Percentiles rank a stretch among this genome's conserved stretches.
Evolutionary conservation across 768 basidiomycete species (phyloP).

Genomic region (Vararia minispora): DNA sequence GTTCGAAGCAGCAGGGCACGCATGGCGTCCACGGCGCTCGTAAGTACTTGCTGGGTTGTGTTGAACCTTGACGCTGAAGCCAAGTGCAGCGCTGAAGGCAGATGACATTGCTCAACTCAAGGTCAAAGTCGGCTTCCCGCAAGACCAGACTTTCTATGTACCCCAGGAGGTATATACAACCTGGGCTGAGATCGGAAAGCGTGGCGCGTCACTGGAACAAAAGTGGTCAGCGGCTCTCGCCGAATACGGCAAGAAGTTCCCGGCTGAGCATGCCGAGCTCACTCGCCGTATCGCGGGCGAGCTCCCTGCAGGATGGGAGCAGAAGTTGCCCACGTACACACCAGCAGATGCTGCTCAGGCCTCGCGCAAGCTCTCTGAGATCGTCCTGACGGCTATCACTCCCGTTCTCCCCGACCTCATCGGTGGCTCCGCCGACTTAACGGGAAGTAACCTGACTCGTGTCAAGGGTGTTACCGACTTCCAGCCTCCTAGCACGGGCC

Average conservation of each 20-base stretch:
- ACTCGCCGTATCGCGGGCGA: constrained; percentile 73
- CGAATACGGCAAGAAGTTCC: constrained; percentile 67
- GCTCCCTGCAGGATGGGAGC: constrained; percentile 83
- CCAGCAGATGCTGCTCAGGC: constrained; percentile 76
- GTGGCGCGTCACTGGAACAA: constrained; percentile 63
- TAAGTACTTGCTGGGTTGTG: constrained; percentile 31
- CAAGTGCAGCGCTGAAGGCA: constrained; percentile 65
- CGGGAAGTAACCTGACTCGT: constrained; percentile 86
- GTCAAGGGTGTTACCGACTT: constrained; percentile 81
- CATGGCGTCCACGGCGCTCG: constrained; percentile 92
- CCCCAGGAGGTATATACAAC: constrained; percentile 59
- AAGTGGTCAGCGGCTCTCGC: constrained; percentile 64
- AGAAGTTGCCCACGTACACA: constrained; percentile 76
- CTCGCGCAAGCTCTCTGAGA: constrained; percentile 88
- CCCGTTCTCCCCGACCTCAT: constrained; percentile 73
- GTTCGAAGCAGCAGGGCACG: constrained; percentile 87
- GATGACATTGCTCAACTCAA: constrained; percentile 84
- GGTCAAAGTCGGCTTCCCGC: constrained; percentile 72
- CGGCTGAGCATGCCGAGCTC: constrained; percentile 78
- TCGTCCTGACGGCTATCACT: constrained; percentile 67
- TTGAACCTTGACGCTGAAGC: constrained; percentile 5
- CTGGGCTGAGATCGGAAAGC: constrained; percentile 56
- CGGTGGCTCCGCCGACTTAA: constrained; percentile 86
- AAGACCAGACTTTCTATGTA: constrained; percentile 68
- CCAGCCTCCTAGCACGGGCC: constrained; percentile 77